Conservation (phyloP, 2,329 filamentous ascomycete genomes). For the Hortaea sp. region DNA sequence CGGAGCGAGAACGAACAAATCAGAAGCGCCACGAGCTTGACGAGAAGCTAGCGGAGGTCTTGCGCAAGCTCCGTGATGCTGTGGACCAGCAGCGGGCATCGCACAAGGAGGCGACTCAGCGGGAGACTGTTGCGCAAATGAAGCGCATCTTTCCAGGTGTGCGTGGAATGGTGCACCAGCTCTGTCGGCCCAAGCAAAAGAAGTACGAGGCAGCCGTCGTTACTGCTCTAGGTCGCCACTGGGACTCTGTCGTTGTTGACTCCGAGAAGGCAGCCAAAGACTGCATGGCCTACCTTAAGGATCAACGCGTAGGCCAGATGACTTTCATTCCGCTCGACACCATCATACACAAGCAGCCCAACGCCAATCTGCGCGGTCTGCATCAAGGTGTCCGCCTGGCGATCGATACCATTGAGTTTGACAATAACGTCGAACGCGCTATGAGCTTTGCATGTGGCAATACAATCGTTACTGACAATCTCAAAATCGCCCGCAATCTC, state of each 20-base stretch:
- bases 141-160: conserved; percentile 90
- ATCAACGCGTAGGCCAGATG: conserved; percentile 75
- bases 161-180: conserved; percentile 76
- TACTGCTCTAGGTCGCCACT: conserved; percentile 82
- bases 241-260: conserved; percentile 90
- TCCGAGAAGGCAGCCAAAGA: conserved; percentile 89
- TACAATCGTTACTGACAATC: conserved; percentile 83
- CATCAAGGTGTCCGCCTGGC: conserved; percentile 74
- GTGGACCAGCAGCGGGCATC: conserved; percentile 78
- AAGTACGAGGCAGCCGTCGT: conserved; percentile 91
- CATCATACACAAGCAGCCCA: conserved; percentile 86
- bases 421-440: conserved; percentile 75
- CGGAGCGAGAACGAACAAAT: conserved; percentile 69
- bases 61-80: conserved; percentile 72
- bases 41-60: conserved; percentile 75
- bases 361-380: conserved; percentile 83
- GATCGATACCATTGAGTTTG: conserved; percentile 93
- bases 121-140: conserved; percentile 74
- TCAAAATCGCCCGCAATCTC: conserved; percentile 78
- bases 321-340: conserved; percentile 96
- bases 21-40: conserved; percentile 81
- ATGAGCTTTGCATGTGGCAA: conserved; percentile 93
- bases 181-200: conserved; percentile 94
- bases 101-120: conserved; percentile 66
- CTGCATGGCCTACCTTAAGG: conserved; percentile 88